Evolutionary conservation across 495 filamentous ascomycete genomes (phyloP), one percentile per base, ranked within the genome.

Genomic region (Penicillium nucicola): DNA sequence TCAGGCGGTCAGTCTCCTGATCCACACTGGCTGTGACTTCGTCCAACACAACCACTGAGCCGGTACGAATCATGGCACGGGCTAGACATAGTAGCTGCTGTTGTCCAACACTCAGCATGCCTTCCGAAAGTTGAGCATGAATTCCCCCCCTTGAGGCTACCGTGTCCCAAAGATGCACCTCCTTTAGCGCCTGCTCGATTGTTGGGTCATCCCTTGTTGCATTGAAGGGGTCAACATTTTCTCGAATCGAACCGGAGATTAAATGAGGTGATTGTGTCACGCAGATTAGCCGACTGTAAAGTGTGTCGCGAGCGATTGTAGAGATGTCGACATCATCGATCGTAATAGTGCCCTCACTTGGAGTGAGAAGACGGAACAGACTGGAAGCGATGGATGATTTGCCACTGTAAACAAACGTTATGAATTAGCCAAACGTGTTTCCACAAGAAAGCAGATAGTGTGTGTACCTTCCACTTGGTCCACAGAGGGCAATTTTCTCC

Each of bases 21-120:
- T 79, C 76, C 12, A 78, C 72, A 43, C 68, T 76, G 8, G 45
- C 72, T 4, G 76, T 82, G 2, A 78, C 76, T 50, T 84, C 80
- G 53, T 84, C 78, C 2, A 71, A 43, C 4, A 71, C 40, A 2
- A 69, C 31, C 11, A 69, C 53, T 9, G 35, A 49, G 10, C 54
- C 50, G 9, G 45, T 33, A 4, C 73, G 50, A 6, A 85, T 52
- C 6, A 85, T 52, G 2, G 79, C 80, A 0, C 81, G 66, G 4
- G 70, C 79, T 4, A 85, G 66, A 32, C 69, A 71, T 30, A 84
- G 68, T 0, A 85, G 70, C 65, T 84, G 81, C 36, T 63, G 50
- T 56, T 85, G 79, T 0, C 81, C 82, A 64, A 64, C 2, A 65
- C 76, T 15, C 75, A 73, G 35, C 55, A 40, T 64, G 11, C 67